Evolutionary conservation across 176 grass and related monocot species (phyloP), one percentile per base, ranked within the genome.

Genomic region (Rhynchospora pubera): DNA sequence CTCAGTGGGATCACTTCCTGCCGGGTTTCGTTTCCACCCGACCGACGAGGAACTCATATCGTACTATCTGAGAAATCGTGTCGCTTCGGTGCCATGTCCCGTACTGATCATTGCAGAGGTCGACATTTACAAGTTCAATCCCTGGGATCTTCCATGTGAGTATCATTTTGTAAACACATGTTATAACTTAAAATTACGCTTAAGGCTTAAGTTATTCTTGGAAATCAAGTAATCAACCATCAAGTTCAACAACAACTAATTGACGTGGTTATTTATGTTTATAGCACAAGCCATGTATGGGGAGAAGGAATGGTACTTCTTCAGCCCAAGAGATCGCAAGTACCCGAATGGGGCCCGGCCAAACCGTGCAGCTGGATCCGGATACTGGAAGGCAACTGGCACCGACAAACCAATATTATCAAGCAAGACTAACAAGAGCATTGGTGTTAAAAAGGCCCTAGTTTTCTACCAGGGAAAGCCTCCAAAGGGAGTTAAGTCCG

Each of bases 381-480:
- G 79, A 12, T 82, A 82, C 44, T 82, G 79, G 79, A 82, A 82
- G 79, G 79, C 79, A 52, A 82, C 79, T 1, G 79, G 79, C 8
- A 82, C 58, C 2, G 79, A 82, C 43, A 82, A 82, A 82, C 79
- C 79, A 5, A 82, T 82, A 28, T 2, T 65, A 18, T 82, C 79
- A 19, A 82, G 79, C 79, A 65, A 66, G 65, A 82, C 79, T 63
- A 82, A 66, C 9, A 65, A 82, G 19, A 67, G 62, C 82, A 53
- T 92, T 21, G 94, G 94, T 0, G 94, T 93, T 14, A 97, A 91
- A 83, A 97, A 97, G 85, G 89, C 89, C 0, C 91, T 97, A 0
- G 94, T 97, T 3, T 97, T 97, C 85, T 97, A 93, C 72, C 7
- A 9, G 7, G 94, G 94, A 0, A 91, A 84, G 73, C 91, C 94